These are phyloP conservation scores for Botrytis hyacinthi DNA, from an alignment of 2,329 filamentous ascomycete genomes.

Conservation along the genomic window DNA sequence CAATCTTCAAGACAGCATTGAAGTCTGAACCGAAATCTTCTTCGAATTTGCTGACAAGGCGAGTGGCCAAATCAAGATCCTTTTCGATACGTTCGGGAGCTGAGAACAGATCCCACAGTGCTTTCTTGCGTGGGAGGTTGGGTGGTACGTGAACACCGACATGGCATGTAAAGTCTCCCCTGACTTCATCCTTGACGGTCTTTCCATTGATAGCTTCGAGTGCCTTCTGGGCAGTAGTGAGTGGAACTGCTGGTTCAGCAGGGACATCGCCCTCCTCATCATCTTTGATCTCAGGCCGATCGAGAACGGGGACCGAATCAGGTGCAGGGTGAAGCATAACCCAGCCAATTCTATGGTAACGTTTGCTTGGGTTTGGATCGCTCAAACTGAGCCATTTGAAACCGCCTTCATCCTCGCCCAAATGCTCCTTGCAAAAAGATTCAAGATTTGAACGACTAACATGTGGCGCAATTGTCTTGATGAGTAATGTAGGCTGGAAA, in stretches of 20 bases:
- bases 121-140: constrained; percentile 83
- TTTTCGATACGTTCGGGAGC: constrained; percentile 90
- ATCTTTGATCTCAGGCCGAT: constrained; percentile 69
- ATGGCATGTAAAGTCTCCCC: constrained; percentile 95
- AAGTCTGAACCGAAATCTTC: constrained; percentile 74
- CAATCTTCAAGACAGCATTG: constrained; percentile 76
- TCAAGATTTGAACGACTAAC: constrained; percentile 93
- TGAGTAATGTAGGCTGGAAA: constrained; percentile 86
- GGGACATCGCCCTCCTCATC: constrained; percentile 53
- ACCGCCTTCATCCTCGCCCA: constrained; percentile 85
- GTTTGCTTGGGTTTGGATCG: constrained; percentile 94
- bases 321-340: constrained; percentile 86
- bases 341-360: constrained; percentile 97
- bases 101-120: constrained; percentile 94
- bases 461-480: constrained; percentile 96
- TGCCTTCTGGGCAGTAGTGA: constrained; percentile 75
- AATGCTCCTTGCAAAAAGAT: constrained; percentile 88
- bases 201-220: constrained; percentile 96
- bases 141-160: constrained; percentile 94
- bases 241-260: constrained; percentile 43
- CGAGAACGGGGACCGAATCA: constrained; percentile 62
- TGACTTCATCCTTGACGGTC: constrained; percentile 89
- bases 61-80: constrained; percentile 78
- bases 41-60: constrained; percentile 82
- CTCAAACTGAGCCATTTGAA: constrained; percentile 96